Base-by-base conservation (phyloP, 2,329 filamentous ascomycete species). In the Hypoxylon sp. region DNA sequence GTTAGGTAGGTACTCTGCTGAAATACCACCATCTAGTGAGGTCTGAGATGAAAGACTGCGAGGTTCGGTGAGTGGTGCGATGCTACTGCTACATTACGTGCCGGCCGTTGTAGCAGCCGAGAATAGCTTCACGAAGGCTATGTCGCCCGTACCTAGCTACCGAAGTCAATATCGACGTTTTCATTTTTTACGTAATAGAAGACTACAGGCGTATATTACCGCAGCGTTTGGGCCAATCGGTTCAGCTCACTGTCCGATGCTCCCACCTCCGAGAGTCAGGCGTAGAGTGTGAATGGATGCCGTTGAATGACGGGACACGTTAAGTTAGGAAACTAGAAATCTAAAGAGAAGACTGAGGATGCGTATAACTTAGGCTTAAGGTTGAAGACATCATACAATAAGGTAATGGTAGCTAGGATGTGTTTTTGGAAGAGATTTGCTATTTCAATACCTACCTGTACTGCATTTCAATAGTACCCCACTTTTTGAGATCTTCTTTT, bases 11-110 rank as follows among this genome's bases (percentile, higher is more conserved):
- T n/a, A 53, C 44, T 46, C 22, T 28, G 32, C 28, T 48, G 36
- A 24, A 18, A 28, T 54, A 51, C 46, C 28, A 50, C 26, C 42
- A 42, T 20, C 52, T 14, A 53, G 20, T 30, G 32, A 46, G 51
- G 61, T 61, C 56, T 61, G 7, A 61, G 48, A 57, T 50, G 20
- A 5, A 38, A 32, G 16, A 16, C 40, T 32, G 8, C 56, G 11
- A 26, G 32, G 14, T 38, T 49, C 52, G 36, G 48, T 46, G 50
- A 26, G 66, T 65, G 68, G 61, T 65, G 64, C 51, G 58, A 69
- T 72, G 62, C 68, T 69, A 69, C 68, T 70, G 48, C 66, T 70
- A 69, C 69, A 56, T 71, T 61, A 51, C 60, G 54, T 51, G 55
- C 66, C 58, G 40, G 49, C 54, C 36, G 57, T 55, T 58, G 61